phyloP scores from a whole-genome alignment of 805 yeast species.

The Myxozyma sirexii region DNA sequence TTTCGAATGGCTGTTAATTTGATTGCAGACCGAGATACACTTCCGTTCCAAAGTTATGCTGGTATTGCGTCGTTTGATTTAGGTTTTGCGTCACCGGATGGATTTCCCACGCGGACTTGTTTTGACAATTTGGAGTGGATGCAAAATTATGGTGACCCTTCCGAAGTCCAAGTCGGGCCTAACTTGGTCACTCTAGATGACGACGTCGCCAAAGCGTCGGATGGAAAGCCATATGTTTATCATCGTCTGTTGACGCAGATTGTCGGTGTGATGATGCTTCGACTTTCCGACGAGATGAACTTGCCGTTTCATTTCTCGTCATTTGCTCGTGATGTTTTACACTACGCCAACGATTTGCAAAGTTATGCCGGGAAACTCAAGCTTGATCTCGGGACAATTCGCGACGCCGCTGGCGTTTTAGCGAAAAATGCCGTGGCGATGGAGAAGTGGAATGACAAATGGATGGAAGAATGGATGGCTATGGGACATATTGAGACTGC shows the following conservation, averaged over 20 bases:
- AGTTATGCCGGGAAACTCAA: constrained; percentile 12
- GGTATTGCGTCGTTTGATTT: constrained; percentile 55
- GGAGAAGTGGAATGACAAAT: constrained; percentile 44
- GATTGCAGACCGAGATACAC: constrained; percentile 63
- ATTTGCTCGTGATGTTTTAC: constrained; percentile 44
- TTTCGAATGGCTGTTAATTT: constrained; percentile 44
- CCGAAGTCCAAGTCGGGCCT: constrained; percentile 10
- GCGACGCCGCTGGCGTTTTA: constrained; percentile 36
- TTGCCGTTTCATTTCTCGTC: constrained; percentile 47
- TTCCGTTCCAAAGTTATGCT: constrained; percentile 48
- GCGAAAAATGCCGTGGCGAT: constrained; percentile 45
- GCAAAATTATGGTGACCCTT: constrained; percentile 60
- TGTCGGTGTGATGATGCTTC: constrained; percentile 53
- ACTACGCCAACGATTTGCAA: constrained; percentile 18
- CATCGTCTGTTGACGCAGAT: constrained; percentile 61
- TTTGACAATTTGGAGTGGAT: constrained; percentile 74
- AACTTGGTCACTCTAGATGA: neutral
- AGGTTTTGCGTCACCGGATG: constrained; percentile 54
- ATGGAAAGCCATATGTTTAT: constrained; percentile 49
- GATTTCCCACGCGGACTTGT: constrained; percentile 71
- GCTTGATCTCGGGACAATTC: constrained; percentile 31
- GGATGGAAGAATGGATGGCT: constrained; percentile 48
- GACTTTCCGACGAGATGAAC: constrained; percentile 54
- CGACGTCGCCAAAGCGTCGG: constrained; percentile 4
- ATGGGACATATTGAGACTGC: constrained; percentile 43